Percentiles rank a stretch among this genome's conserved stretches.
Conservation (phyloP, 208 protist genomes). For the Leishmania guyanensis region DNA sequence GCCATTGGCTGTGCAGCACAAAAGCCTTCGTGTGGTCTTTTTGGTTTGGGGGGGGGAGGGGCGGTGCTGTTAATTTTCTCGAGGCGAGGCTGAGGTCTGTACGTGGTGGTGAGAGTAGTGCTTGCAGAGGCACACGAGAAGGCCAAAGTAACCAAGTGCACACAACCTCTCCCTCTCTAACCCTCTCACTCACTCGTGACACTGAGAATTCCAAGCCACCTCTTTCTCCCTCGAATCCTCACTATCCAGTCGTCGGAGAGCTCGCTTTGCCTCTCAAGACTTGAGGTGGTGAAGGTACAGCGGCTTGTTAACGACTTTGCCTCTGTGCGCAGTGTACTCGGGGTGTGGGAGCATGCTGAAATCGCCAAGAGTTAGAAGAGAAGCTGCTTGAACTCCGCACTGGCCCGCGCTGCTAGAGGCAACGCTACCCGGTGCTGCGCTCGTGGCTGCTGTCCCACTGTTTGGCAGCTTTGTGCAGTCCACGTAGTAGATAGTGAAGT, state of each 20-base stretch:
- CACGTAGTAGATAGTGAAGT: conserved; percentile 47
- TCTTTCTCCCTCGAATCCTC: not conserved
- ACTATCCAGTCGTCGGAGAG: not conserved
- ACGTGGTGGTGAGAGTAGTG: not conserved
- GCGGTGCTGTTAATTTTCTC: not conserved
- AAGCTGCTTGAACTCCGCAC: not conserved
- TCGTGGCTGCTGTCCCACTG: not conserved
- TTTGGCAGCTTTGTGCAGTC: conserved; percentile 39
- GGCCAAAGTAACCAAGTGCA: not conserved
- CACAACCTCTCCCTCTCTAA: too few relatives aligned
- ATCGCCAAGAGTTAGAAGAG: conserved; percentile 25
- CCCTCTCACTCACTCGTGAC: not conserved
- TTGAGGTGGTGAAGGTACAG: conserved; percentile 57
- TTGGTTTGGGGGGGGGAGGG: too few relatives aligned
- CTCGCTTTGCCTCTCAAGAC: conserved; percentile 10
- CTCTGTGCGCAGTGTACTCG: conserved; percentile 42
- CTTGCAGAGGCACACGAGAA: not conserved
- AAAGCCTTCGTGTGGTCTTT: not conserved
- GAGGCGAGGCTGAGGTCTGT: not conserved
- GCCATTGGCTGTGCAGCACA: not conserved
- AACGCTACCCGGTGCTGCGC: not conserved
- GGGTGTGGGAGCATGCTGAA: conserved; percentile 72
- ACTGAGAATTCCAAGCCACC: not conserved
- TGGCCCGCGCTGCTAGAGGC: not conserved
- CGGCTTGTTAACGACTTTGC: conserved; percentile 46